Conservation (phyloP, 2,329 filamentous ascomycete genomes). For the Pyrenophora seminiperda region DNA sequence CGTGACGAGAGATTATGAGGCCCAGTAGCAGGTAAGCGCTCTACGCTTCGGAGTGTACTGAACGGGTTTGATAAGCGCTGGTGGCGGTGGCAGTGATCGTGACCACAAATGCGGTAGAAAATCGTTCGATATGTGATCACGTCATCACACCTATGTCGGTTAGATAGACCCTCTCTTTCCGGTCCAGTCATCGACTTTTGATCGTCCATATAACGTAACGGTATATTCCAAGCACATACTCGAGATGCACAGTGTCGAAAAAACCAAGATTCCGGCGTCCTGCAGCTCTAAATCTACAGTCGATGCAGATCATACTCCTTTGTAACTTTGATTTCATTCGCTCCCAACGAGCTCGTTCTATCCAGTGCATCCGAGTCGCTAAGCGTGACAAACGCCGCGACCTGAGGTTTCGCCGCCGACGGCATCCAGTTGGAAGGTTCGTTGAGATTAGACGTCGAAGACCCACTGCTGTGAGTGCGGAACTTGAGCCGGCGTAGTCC, state of each 20-base stretch:
- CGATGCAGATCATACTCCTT: constrained; percentile 29
- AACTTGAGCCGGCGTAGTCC: constrained; percentile 26
- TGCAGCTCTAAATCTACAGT: constrained; percentile 7
- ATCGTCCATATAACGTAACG: no score
- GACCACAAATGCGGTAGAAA: no score
- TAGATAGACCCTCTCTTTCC: no score
- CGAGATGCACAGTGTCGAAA: constrained; percentile 45
- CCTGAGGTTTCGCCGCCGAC: constrained; percentile 11
- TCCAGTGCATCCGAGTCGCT: constrained; percentile 16
- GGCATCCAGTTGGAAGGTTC: constrained; percentile 23
- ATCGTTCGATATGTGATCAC: no score
- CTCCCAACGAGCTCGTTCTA: constrained; percentile 13
- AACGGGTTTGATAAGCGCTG: no score
- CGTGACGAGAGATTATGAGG: no score
- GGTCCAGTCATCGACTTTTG: no score
- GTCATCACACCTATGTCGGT: no score
- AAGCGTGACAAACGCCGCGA: constrained; percentile 26
- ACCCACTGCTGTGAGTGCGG: constrained; percentile 20
- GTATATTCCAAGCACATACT: no score
- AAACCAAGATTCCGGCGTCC: constrained; percentile 3
- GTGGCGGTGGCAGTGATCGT: no score
- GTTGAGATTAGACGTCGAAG: constrained; percentile 25
- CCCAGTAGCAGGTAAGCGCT: no score
- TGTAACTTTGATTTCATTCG: constrained; percentile 26
- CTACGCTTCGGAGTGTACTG: no score